A percentile compares a stretch with the other conserved stretches of the same genome.
Conservation (phyloP, 2,329 filamentous ascomycete genomes). For the Aspergillus persii region DNA sequence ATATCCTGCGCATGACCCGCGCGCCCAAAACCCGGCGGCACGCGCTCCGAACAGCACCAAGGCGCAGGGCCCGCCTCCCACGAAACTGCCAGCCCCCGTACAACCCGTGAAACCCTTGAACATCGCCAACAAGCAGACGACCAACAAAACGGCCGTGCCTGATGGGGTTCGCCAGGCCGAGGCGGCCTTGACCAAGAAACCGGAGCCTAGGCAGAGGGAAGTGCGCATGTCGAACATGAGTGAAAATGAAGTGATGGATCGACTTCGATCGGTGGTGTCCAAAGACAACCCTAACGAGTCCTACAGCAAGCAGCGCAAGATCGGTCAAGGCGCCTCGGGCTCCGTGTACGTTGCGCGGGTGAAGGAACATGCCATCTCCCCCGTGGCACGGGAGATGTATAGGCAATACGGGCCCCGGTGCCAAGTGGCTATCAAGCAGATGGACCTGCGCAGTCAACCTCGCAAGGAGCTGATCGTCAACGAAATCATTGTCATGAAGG, state of each 20-base stretch:
- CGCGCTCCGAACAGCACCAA: conserved; percentile 45
- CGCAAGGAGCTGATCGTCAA: conserved; percentile 98
- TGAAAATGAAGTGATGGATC: conserved; percentile 95
- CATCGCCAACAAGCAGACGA: conserved; percentile 64
- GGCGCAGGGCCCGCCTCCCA: conserved; percentile 51
- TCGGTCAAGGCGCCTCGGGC: conserved; percentile 95
- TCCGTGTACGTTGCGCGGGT: conserved; percentile 98
- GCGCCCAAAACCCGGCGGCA: conserved; percentile 40
- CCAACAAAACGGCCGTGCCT: conserved; percentile 43
- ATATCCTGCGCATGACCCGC: conserved; percentile 34
- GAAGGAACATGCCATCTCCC: conserved; percentile 81
- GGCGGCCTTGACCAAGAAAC: conserved; percentile 78
- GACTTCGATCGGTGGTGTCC: conserved; percentile 88
- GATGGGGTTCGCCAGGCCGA: conserved; percentile 87
- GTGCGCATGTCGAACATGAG: conserved; percentile 99
- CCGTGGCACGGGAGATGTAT: conserved; percentile 73
- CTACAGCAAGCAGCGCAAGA: conserved; percentile 99
- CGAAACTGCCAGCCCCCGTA: conserved; percentile 57
- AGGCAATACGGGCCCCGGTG: conserved; percentile 75
- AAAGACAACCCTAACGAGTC: conserved; percentile 92
- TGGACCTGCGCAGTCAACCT: conserved; percentile 96
- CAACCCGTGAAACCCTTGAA: conserved; percentile 73
- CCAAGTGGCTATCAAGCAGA: conserved; percentile 98
- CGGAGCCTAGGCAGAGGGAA: conserved; percentile 77
- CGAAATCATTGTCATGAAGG: conserved; percentile 99